A percentile compares a stretch with the other conserved stretches of the same genome.
Conservation (phyloP, 2,329 filamentous ascomycete genomes). For the Fusarium devonianum region DNA sequence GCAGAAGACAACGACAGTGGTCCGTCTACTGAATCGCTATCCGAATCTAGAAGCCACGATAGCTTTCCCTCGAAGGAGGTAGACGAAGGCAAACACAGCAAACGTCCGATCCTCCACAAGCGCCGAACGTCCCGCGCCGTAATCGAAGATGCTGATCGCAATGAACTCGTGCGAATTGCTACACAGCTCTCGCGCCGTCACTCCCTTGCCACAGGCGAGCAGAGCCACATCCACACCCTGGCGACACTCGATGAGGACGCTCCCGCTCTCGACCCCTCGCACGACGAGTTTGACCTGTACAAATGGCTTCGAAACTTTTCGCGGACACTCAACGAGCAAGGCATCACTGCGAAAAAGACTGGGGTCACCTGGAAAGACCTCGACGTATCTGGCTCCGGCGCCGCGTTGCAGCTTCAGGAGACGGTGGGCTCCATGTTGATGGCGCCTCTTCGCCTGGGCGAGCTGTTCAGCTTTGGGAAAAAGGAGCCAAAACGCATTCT, state of each 20-base stretch:
- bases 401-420: slow-evolving; percentile 72
- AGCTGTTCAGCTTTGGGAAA: slow-evolving; percentile 58
- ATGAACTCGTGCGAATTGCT: slow-evolving; percentile 50
- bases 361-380: slow-evolving; percentile 71
- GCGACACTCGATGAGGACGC: slow-evolving; percentile 40
- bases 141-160: slow-evolving; percentile 46
- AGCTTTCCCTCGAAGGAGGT: background rate
- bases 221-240: slow-evolving; percentile 24
- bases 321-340: slow-evolving; percentile 59
- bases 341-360: slow-evolving; percentile 59
- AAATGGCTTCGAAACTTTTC: slow-evolving; percentile 53
- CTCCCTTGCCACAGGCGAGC: slow-evolving; percentile 35
- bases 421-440: slow-evolving; percentile 68
- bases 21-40: background rate
- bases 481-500: slow-evolving; percentile 66
- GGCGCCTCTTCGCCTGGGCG: slow-evolving; percentile 63
- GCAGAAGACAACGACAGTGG: background rate
- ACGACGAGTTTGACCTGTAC: slow-evolving; percentile 50
- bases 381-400: slow-evolving; percentile 71
- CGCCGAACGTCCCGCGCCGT: slow-evolving; percentile 12
- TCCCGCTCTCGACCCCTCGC: slow-evolving; percentile 48
- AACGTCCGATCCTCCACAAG: background rate
- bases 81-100: background rate
- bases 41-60: background rate
- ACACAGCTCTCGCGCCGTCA: slow-evolving; percentile 49